Base-by-base conservation (phyloP, 2,329 filamentous ascomycete genomes). In the Shiraia sp. region DNA sequence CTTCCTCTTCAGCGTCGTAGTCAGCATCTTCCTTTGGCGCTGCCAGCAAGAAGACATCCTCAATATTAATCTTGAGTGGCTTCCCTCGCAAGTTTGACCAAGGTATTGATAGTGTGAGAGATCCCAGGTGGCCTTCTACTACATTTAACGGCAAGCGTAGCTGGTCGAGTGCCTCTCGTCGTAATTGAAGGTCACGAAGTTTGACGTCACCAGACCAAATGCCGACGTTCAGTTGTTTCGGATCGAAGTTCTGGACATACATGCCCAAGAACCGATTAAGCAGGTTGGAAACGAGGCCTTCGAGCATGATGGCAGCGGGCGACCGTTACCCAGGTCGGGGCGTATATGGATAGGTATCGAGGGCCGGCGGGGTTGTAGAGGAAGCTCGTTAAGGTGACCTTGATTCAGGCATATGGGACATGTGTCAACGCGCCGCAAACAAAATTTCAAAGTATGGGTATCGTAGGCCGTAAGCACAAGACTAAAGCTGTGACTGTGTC, bases 181-280 rank as follows among this genome's bases (percentile, higher is more conserved):
- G 89, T 33, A 99, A 80, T 75, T 99, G 88, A 45, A 99, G 85
- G 62, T 99, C 86, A 47, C 86, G 85, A 32, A 99, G 80, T 74
- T 95, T 96, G 63, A 99, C 93, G 75, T 99, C 93, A 60, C 95
- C 93, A 15, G 89, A 95, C 93, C 92, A 99, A 63, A 99, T 99
- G 51, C 95, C 93, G 51, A 99, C 91, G 69, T 99, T 99, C 55
- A 99, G 81, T 76, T 99, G 93, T 63, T 90, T 87, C 40, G 93
- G 90, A 72, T 99, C 93, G 70, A 99, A 99, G 74, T 99, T 97
- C 80, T 95, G 91, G 72, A 99, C 92, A 72, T 99, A 99, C 87
- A 97, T 96, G 80, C 93, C 95, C 82, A 99, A 76, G 75, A 99
- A 97, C 77, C 95, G 88, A 78, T 99, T 99, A 61, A 99, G 86